phyloP scores from a whole-genome alignment of 306 rosid species.

The Lagenaria siceraria region DNA sequence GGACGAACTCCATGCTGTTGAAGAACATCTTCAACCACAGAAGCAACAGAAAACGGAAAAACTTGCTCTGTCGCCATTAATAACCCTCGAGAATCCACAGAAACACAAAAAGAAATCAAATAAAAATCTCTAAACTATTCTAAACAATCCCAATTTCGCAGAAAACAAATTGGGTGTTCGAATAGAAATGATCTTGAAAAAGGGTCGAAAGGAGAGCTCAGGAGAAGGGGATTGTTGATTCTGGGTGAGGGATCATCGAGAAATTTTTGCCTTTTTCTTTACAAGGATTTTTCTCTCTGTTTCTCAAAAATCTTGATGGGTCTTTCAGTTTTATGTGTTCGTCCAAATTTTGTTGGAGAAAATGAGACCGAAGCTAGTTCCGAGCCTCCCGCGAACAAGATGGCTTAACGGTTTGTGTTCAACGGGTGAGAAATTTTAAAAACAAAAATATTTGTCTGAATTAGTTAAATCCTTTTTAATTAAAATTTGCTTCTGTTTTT shows the following conservation, averaged over 20 bases:
- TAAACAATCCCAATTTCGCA: conserved; percentile 1
- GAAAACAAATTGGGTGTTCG: not conserved
- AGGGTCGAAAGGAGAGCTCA: not conserved
- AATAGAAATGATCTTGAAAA: not conserved
- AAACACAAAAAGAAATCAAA: not conserved
- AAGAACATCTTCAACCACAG: conserved; percentile 74
- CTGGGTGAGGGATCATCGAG: conserved; percentile 8
- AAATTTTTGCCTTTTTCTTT: not conserved
- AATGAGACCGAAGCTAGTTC: conserved; percentile 58
- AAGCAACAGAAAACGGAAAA: conserved; percentile 49
- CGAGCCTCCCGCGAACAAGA: conserved; percentile 53
- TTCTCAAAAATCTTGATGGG: conserved; percentile 1
- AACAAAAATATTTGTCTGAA: not conserved
- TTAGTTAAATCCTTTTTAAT: not conserved
- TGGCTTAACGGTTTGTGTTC: conserved; percentile 41
- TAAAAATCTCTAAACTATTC: conserved; percentile 12
- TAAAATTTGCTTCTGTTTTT: not conserved
- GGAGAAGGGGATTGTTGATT: conserved; percentile 15
- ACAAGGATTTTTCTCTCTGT: conserved; percentile 11
- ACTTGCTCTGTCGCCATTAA: conserved; percentile 48
- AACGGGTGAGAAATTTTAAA: conserved; percentile 15
- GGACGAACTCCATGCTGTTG: conserved; percentile 33
- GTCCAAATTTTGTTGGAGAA: conserved; percentile 34
- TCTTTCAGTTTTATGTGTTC: conserved; percentile 10
- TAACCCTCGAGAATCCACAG: conserved; percentile 4